Percentiles rank a stretch among this genome's conserved stretches.
These are phyloP conservation scores for Hypoxylon sp. DNA, from an alignment of 2,329 filamentous ascomycete genomes.

Conservation along the genomic window DNA sequence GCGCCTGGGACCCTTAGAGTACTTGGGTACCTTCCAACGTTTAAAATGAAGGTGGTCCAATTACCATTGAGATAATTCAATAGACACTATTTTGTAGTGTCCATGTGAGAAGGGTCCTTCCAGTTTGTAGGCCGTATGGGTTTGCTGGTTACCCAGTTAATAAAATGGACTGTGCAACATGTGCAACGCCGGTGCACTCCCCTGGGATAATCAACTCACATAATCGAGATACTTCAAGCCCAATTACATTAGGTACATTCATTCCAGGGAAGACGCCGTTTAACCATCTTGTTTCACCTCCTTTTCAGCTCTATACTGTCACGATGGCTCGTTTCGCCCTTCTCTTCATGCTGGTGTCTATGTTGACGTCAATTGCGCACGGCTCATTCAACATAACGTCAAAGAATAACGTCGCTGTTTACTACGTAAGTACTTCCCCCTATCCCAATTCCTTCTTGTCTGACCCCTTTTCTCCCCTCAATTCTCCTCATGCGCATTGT, in stretches of 20 bases:
- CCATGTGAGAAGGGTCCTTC: constrained; percentile 11
- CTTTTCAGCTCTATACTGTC: neutral
- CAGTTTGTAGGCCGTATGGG: constrained; percentile 8
- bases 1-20: constrained; percentile 3
- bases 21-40: neutral
- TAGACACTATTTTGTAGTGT: constrained; percentile 11
- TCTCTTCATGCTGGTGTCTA: constrained; percentile 36
- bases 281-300: neutral
- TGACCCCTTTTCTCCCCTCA: too few relatives aligned
- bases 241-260: neutral
- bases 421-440: constrained; percentile 56
- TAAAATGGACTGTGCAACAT: constrained; percentile 14
- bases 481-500: neutral
- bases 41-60: constrained; percentile 18
- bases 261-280: neutral
- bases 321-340: constrained; percentile 45
- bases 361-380: constrained; percentile 38
- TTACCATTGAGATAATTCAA: constrained; percentile 24
- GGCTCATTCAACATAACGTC: constrained; percentile 53
- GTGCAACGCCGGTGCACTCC: neutral
- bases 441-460: neutral
- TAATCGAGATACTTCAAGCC: neutral
- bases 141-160: neutral
- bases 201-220: constrained; percentile 4
- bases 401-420: constrained; percentile 60